phyloP scores from a whole-genome alignment of 495 filamentous ascomycete species.

The Lasiosphaeria miniovina region DNA sequence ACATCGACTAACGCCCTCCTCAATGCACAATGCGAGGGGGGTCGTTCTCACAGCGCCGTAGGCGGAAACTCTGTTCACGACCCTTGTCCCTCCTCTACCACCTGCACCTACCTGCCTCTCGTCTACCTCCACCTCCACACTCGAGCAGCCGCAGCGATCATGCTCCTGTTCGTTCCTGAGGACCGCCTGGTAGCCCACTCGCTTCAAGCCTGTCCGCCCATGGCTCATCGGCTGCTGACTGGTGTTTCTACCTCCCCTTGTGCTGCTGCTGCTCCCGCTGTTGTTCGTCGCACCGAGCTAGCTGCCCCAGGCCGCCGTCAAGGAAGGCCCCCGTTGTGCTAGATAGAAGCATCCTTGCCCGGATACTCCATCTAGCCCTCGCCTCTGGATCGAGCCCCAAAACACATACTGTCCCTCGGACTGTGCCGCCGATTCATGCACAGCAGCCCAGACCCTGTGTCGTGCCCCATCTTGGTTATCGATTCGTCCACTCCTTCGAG shows the following conservation, averaged over 20 bases:
- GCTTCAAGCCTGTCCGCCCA: conserved; percentile 14
- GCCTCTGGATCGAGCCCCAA: conserved; percentile 23
- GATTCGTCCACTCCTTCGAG: conserved; percentile 17
- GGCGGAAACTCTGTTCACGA: conserved; percentile 23
- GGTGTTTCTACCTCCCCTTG: no score
- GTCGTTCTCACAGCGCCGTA: conserved; percentile 16
- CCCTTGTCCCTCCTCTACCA: background rate
- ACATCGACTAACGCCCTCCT: conserved; percentile 29
- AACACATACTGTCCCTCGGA: conserved; percentile 32
- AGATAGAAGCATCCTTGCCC: conserved; percentile 14
- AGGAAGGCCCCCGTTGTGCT: no score
- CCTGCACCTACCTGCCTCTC: conserved; percentile 2
- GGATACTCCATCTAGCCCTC: conserved; percentile 33
- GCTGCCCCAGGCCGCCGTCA: conserved; percentile 9
- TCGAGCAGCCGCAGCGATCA: conserved; percentile 13
- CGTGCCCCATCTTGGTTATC: conserved; percentile 17
- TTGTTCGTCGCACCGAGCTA: no score
- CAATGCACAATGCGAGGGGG: conserved; percentile 33
- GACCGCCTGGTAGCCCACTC: conserved; percentile 12
- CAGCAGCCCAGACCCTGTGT: conserved; percentile 17
- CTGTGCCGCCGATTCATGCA: conserved; percentile 34
- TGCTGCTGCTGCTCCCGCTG: no score
- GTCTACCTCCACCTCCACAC: background rate
- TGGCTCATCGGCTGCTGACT: conserved; percentile 10
- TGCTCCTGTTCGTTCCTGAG: conserved; percentile 22